A percentile compares a stretch with the other conserved stretches of the same genome.
These are phyloP conservation scores for Alternaria ventricosa DNA, from an alignment of 2,329 filamentous ascomycete genomes.

Conservation along the genomic window DNA sequence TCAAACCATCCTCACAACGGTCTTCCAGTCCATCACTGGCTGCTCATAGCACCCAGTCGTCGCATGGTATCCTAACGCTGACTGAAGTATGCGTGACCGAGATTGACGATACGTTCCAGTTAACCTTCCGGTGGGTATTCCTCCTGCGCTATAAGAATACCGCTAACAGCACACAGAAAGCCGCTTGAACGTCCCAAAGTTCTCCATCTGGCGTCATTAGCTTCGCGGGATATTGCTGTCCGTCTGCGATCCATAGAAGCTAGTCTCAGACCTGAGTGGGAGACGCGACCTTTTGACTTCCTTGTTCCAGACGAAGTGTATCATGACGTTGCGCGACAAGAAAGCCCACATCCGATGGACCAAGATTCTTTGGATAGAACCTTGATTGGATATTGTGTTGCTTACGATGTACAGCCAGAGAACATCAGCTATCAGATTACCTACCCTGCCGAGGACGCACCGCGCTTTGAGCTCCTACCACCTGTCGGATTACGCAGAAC, in stretches of 20 bases:
- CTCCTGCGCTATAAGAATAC: not conserved
- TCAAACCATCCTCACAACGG: constrained; percentile 62
- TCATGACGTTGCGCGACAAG: constrained; percentile 42
- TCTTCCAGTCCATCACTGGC: constrained; percentile 61
- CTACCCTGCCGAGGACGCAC: constrained; percentile 64
- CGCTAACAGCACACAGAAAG: constrained; percentile 45
- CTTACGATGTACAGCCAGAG: constrained; percentile 70
- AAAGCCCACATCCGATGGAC: constrained; percentile 62
- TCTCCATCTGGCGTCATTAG: constrained; percentile 68
- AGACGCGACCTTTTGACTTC: constrained; percentile 67
- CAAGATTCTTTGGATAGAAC: constrained; percentile 69
- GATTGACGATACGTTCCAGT: constrained; percentile 69
- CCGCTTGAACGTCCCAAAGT: constrained; percentile 63
- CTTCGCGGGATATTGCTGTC: constrained; percentile 69
- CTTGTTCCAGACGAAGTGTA: constrained; percentile 61
- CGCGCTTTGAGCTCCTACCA: constrained; percentile 68
- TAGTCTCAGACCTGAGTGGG: constrained; percentile 70
- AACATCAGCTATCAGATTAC: constrained; percentile 60
- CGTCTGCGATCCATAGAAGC: constrained; percentile 67
- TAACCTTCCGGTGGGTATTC: constrained; percentile 63
- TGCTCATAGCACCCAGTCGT: constrained; percentile 59
- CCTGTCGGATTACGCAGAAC: constrained; percentile 59
- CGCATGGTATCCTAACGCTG: constrained; percentile 69
- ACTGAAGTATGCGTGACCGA: constrained; percentile 65
- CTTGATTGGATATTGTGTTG: constrained; percentile 71